These are phyloP conservation scores for Ophioceras dolichostomum DNA, from an alignment of 2,329 filamentous ascomycete species.

Conservation along the genomic window DNA sequence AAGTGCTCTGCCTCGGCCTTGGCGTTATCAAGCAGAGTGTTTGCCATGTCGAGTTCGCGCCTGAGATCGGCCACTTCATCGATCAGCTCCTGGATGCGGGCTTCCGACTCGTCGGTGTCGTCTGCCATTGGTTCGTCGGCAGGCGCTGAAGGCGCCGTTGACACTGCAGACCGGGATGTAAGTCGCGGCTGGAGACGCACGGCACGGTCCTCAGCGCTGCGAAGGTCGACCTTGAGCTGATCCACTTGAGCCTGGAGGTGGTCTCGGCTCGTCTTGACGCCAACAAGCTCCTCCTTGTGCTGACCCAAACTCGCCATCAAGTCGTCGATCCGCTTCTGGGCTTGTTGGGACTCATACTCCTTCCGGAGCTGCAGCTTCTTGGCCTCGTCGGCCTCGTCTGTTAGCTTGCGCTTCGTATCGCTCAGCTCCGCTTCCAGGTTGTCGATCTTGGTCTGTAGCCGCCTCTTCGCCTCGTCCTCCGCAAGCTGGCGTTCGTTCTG, in stretches of 20 bases:
- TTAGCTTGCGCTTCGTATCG: slow-evolving; percentile 69
- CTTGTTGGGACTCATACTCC: slow-evolving; percentile 81
- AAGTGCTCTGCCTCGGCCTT: slow-evolving; percentile 78
- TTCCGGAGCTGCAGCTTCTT: slow-evolving; percentile 76
- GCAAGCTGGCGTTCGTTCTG: slow-evolving; percentile 84
- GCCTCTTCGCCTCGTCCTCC: slow-evolving; percentile 70
- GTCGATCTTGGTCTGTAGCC: slow-evolving; percentile 68
- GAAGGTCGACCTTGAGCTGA: slow-evolving; percentile 77
- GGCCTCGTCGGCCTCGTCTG: slow-evolving; percentile 69
- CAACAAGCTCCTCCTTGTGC: slow-evolving; percentile 75
- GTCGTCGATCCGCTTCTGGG: slow-evolving; percentile 86
- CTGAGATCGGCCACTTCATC: slow-evolving; percentile 78
- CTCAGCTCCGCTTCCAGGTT: slow-evolving; percentile 67
- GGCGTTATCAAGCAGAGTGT: slow-evolving; percentile 67
- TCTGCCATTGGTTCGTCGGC: slow-evolving; percentile 25
- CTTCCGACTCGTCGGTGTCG: slow-evolving; percentile 32
- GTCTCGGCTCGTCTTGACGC: slow-evolving; percentile 76
- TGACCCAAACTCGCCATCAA: slow-evolving; percentile 68
- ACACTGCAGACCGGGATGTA: slow-evolving; percentile 41
- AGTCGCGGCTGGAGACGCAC: slow-evolving; percentile 72
- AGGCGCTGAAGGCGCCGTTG: slow-evolving; percentile 14
- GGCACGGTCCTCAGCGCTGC: slow-evolving; percentile 78
- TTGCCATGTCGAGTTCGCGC: slow-evolving; percentile 72
- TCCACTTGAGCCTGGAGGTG: slow-evolving; percentile 82
- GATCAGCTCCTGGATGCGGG: slow-evolving; percentile 66